Evolutionary conservation across 139 green algal species (phyloP).

Genomic region (Volvox africanus): DNA sequence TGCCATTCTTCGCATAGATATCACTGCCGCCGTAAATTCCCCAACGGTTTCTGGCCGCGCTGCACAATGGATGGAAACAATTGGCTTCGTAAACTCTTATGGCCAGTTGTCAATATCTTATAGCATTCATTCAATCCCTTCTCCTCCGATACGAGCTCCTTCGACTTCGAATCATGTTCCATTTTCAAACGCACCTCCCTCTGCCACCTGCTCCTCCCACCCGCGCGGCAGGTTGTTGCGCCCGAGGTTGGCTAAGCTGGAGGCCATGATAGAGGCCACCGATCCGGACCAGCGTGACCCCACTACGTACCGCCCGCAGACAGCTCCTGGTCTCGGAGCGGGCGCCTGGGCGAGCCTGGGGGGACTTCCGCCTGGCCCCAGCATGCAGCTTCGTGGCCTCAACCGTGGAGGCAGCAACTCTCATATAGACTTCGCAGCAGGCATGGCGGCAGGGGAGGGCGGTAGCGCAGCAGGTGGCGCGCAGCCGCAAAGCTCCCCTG

Average conservation of each 20-base stretch:
- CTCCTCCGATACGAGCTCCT: too few species aligned
- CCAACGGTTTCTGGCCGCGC: too few species aligned
- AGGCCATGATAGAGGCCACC: neutral
- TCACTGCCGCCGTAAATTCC: too few species aligned
- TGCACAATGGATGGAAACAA: too few species aligned
- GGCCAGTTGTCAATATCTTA: too few species aligned
- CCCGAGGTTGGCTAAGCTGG: constrained; percentile 14
- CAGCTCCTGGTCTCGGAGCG: neutral
- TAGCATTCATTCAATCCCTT: too few species aligned
- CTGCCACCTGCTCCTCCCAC: neutral
- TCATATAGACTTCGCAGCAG: neutral
- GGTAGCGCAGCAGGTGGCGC: neutral
- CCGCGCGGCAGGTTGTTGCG: constrained; percentile 2
- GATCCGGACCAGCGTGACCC: neutral
- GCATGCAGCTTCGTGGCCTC: neutral
- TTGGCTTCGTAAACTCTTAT: too few species aligned
- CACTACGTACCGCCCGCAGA: neutral
- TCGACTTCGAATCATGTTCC: too few species aligned
- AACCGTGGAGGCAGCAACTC: neutral
- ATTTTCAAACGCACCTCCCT: too few species aligned
- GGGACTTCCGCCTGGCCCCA: neutral
- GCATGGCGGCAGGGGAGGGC: neutral
- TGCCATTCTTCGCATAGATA: too few species aligned
- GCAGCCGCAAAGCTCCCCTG: neutral
- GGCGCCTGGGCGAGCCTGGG: neutral